Conservation (phyloP, 352 stramenopile species). For the Globisporangium solare region DNA sequence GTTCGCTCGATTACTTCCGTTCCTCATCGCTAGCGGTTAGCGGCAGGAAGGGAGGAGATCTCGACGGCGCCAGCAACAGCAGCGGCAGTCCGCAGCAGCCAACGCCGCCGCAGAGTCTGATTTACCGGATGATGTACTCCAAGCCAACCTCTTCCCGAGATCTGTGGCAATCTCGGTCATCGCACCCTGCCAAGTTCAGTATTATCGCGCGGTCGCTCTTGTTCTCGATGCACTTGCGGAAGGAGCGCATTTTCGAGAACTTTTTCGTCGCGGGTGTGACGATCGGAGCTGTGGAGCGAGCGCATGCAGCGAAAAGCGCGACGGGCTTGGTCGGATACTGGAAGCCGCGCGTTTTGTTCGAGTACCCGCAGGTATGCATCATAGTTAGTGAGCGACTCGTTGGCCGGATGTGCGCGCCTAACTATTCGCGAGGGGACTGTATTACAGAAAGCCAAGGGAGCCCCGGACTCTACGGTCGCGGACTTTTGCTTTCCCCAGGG, state of each 20-base stretch:
- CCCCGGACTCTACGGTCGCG: conserved; percentile 46
- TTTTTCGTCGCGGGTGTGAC: conserved; percentile 68
- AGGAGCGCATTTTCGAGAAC: conserved; percentile 79
- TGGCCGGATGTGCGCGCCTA: no score
- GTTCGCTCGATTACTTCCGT: conserved; percentile 18
- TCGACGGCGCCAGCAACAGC: conserved; percentile 1
- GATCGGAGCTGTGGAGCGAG: conserved; percentile 27
- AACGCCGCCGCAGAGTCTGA: conserved; percentile 45
- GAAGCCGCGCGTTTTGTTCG: conserved; percentile 69
- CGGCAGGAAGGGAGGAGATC: not conserved
- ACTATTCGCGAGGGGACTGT: not conserved
- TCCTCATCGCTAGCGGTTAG: not conserved
- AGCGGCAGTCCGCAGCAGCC: conserved; percentile 18
- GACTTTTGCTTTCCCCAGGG: conserved; percentile 82
- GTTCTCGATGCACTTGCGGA: conserved; percentile 78
- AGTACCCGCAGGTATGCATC: conserved; percentile 65
- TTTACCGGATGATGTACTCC: conserved; percentile 77
- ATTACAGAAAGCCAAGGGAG: conserved; percentile 23
- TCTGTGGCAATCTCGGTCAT: conserved; percentile 47
- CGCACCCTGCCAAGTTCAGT: conserved; percentile 41
- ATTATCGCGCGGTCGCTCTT: conserved; percentile 68
- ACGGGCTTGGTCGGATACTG: conserved; percentile 44
- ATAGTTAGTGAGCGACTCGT: no score
- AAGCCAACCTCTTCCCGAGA: conserved; percentile 48
- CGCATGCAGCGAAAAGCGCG: conserved; percentile 19